Evolutionary conservation across 1,284 basidiomycete genomes (phyloP).

Genomic region (Leccinum laetum): DNA sequence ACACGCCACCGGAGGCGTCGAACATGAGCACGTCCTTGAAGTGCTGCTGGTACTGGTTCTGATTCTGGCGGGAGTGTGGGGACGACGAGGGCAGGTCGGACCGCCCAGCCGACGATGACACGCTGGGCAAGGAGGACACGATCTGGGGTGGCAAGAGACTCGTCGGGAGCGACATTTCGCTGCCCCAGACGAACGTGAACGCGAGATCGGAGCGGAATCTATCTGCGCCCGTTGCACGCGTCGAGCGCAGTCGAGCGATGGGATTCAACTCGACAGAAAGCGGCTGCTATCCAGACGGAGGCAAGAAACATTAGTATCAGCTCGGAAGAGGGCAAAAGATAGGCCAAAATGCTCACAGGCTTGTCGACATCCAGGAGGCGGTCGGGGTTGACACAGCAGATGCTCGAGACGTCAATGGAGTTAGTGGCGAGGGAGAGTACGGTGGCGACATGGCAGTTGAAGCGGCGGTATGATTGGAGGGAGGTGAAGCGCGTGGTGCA

Average conservation of each 20-base stretch:
- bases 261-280: constrained; percentile 57
- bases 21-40: constrained; percentile 68
- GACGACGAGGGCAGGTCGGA: constrained; percentile 31
- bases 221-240: constrained; percentile 34
- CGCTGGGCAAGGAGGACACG: constrained; percentile 33
- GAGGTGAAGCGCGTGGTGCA: constrained; percentile 48
- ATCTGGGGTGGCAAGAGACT: constrained; percentile 39
- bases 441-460: constrained; percentile 70
- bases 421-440: constrained; percentile 47
- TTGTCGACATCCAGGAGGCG: constrained; percentile 31
- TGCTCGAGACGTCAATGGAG: constrained; percentile 44
- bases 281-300: constrained; percentile 39
- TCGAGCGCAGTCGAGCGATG: constrained; percentile 53
- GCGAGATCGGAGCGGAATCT: constrained; percentile 43
- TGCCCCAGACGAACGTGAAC: constrained; percentile 53
- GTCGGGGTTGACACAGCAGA: constrained; percentile 37
- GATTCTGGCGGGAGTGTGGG: constrained; percentile 29
- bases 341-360: constrained; percentile 35
- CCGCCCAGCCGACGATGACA: constrained; percentile 28
- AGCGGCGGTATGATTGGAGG: constrained; percentile 51
- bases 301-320: constrained; percentile 5
- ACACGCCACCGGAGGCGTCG: constrained; percentile 55
- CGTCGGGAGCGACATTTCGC: constrained; percentile 34
- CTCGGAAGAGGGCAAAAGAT: neutral
- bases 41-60: constrained; percentile 43